Evolutionary conservation across 1,284 basidiomycete genomes (phyloP).

Genomic region (Melanopsichium pennsylvanicum): DNA sequence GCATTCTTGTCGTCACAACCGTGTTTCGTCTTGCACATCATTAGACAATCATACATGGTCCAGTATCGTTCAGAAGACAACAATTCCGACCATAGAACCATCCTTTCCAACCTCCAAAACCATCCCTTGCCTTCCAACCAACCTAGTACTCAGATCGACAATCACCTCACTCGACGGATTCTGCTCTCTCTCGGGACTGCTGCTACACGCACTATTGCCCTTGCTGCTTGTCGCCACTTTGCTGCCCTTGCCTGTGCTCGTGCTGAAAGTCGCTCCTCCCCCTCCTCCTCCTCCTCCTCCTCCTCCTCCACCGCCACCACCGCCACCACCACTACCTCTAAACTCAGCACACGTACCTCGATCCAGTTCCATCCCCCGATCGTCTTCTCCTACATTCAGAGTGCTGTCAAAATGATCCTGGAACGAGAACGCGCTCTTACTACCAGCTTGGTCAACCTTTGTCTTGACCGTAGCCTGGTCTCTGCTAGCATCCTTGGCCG

Average conservation of each 20-base stretch:
- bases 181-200: constrained; percentile 21
- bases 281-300: too few relatives aligned
- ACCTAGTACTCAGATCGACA: constrained; percentile 35
- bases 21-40: too few relatives aligned
- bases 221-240: not conserved
- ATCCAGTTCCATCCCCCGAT: constrained; percentile 41
- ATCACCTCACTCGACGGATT: constrained; percentile 18
- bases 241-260: too few relatives aligned
- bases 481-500: not conserved
- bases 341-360: constrained; percentile 43
- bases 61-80: constrained; percentile 31
- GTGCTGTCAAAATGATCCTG: constrained; percentile 36
- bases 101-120: constrained; percentile 40
- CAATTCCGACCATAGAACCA: constrained; percentile 37
- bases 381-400: constrained; percentile 18
- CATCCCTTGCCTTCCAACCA: constrained; percentile 34
- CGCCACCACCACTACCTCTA: not conserved
- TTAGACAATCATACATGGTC: too few relatives aligned
- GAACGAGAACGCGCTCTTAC: constrained; percentile 8
- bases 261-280: too few relatives aligned
- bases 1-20: too few relatives aligned
- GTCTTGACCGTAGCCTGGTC: not conserved
- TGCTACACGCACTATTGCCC: not conserved
- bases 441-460: constrained; percentile 2
- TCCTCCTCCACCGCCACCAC: too few relatives aligned